Base-by-base conservation (phyloP, 345 rosid genomes). In the Dipteronia dyeriana region DNA sequence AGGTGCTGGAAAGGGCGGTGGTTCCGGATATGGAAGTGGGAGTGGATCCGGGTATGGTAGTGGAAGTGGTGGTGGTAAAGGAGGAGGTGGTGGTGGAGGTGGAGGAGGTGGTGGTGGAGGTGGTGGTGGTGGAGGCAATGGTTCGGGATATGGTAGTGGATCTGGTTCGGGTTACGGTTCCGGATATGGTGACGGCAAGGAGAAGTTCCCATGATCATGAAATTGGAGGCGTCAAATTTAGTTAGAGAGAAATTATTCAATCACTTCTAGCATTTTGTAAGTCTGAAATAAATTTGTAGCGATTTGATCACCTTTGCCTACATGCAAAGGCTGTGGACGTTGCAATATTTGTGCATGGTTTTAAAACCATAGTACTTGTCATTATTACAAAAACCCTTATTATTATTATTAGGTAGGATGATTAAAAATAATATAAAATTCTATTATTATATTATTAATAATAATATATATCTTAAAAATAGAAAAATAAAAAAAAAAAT, bases 81-180 rank as follows among this genome's bases (percentile, higher is more conserved):
- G 75, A 0, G 72, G 81, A 0, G 79, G 83, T 0, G 78, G 76
- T 0, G 82, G 87, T 0, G 83, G 86, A 0, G 82, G 84, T 0
- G 83, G 84, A 0, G 82, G 82, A 0, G 81, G 86, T 0, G 78
- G 84, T 0, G 85, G 88, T 0, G 79, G 81, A 0, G 88, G 88
- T 0, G 83, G 82, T 0, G 90, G 94, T 0, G 74, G 79, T 2
- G 9, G 45, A 41, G 45, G 45, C 45, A 41, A 41, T 41, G 45
- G 89, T 0, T 22, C 72, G 31, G 88, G 81, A 2, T 76, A 82
- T 2, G 82, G 83, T 3, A 74, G 64, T 0, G 82, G 84, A 19
- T 59, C 62, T 5, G 85, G 85, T 4, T 67, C 60, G 1, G 86
- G 87, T 9, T 49, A 43, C 1, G 88, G 87, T 0, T 83, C 71